Base-by-base conservation (phyloP, 2,329 filamentous ascomycete genomes). In the Beauveria asiatica region DNA sequence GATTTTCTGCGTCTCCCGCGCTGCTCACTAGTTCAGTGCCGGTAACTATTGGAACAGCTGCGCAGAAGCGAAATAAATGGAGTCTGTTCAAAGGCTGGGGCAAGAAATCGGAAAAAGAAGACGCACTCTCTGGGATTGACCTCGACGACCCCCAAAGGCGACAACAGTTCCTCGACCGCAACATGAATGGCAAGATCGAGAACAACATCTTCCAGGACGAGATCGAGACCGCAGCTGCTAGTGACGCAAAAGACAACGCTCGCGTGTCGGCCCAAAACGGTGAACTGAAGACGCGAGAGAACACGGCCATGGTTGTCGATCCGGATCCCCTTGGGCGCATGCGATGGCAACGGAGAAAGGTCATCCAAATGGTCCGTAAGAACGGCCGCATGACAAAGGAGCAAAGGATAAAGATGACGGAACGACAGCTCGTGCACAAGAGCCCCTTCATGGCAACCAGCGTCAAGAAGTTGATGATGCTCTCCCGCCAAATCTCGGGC, bases 401-500 rank as follows among this genome's bases (percentile, higher is more conserved):
- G 55, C 83, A 92, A 67, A 78, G 82, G 59, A 82, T 97, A 62
- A 83, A 84, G 69, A 84, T 86, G 66, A 78, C 80, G 9, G 84
- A 87, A 73, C 78, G 83, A 62, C 70, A 81, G 67, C 69, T 80
- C 62, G 65, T 73, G 27, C 78, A 77, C 72, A 86, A 86, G 73
- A 91, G 86, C 63, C 82, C 87, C 51, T 83, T 83, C 66, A 82
- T 97, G 70, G 87, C 92, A 68, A 97, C 94, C 2, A 91, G 86
- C 53, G 79, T 90, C 64, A 99, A 99, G 84, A 99, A 99, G 78
- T 81, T 99, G 59, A 86, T 88, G 57, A 87, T 89, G 67, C 77
- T 99, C 54, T 87, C 93, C 25, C 85, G 88, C 59, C 94, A 97
- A 76, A 94, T 99, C 69, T 82, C 86, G 2, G 94, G 94, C 65